Base-by-base conservation (phyloP, 352 stramenopile species). In the Globisporangium nodosum region DNA sequence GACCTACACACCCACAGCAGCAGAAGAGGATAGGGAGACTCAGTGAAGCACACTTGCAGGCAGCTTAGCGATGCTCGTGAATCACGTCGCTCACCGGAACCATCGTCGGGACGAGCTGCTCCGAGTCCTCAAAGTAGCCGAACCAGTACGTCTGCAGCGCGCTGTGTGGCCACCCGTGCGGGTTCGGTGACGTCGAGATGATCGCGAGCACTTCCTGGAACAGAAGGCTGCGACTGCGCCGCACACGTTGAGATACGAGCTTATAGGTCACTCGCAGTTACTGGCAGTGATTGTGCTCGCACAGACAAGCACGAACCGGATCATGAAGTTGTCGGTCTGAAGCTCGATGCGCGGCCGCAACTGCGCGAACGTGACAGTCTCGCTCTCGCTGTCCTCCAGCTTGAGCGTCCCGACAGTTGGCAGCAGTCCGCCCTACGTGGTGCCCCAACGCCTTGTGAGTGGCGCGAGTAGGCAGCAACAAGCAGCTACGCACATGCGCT, bases 101-200 rank as follows among this genome's bases (percentile, higher is more conserved):
- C 24, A 83, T 64, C 11, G 55, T 65, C 1, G 80, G 83, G 0
- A 80, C 31, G 12, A 16, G 47, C 33, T 85, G 66, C 48, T 73
- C 67, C 20, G 73, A 50, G 51, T 85, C 69, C 0, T 59, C 56
- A 49, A 85, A 90, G 54, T 79, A 81, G 6, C 81, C 77, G 48
- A 91, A 87, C 77, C 81, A 88, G 56, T 93, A 93, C 6, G 81
- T 91, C 54, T 90, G 81, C 58, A 85, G 63, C 42, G 77, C 66
- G 48, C 76, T 89, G 5, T 67, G 43, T 3, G 78, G 81, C 81
- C 81, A 91, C 30, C 64, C 21, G 57, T 91, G 79, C 15, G 81
- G 79, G 37, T 91, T 91, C 3, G 73, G 54, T 42, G 74, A 83
- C 40, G 65, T 68, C 8, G 69, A 68, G 57, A 86, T 85, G 49